phyloP scores from a whole-genome alignment of 352 stramenopile species.

The Albugo laibachii region DNA sequence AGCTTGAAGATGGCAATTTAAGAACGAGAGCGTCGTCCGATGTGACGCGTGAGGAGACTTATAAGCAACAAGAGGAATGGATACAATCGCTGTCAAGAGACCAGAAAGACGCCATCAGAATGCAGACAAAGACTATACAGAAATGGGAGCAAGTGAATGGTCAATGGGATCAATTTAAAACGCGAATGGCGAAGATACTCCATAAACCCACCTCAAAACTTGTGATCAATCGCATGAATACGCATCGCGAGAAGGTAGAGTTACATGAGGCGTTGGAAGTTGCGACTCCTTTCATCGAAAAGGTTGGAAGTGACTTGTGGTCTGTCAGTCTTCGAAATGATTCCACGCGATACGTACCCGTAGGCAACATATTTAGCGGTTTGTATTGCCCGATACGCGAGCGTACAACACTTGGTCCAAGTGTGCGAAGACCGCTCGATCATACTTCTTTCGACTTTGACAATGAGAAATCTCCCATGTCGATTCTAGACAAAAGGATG shows the following conservation, averaged over 20 bases:
- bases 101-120: constrained; percentile 35
- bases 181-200: constrained; percentile 25
- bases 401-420: constrained; percentile 26
- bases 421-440: constrained; percentile 41
- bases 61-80: constrained; percentile 7
- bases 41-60: not conserved
- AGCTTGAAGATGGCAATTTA: not conserved
- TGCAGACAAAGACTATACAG: constrained; percentile 41
- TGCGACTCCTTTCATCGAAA: constrained; percentile 66
- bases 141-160: constrained; percentile 49
- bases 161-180: constrained; percentile 54
- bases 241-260: constrained; percentile 79
- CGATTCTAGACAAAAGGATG: constrained; percentile 31
- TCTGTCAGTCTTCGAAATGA: constrained; percentile 75
- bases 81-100: constrained; percentile 49
- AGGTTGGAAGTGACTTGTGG: constrained; percentile 79
- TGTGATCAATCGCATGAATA: constrained; percentile 65
- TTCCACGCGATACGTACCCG: constrained; percentile 68
- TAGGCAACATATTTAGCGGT: constrained; percentile 87
- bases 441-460: constrained; percentile 6
- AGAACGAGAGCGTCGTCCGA: not conserved
- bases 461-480: constrained; percentile 7
- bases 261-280: constrained; percentile 79
- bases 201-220: constrained; percentile 51
- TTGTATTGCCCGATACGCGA: constrained; percentile 78